Conservation (phyloP, 192 early-diverging fungal genomes). For the Linnemannia zychae region DNA sequence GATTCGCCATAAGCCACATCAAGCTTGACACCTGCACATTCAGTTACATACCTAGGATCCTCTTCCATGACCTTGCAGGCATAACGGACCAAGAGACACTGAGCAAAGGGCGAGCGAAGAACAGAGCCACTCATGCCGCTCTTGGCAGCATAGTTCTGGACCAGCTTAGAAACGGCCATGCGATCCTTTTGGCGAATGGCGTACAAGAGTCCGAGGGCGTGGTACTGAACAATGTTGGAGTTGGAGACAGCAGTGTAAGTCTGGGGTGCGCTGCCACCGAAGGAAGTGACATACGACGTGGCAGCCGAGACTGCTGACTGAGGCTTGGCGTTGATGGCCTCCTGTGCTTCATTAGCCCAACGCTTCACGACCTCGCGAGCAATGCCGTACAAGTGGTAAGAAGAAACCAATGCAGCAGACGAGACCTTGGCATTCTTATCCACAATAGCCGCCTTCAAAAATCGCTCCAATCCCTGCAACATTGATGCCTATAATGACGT, state of each 20-base stretch:
- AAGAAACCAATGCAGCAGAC: conserved; percentile 92
- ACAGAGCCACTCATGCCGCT: conserved; percentile 62
- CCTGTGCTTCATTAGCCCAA: conserved; percentile 98
- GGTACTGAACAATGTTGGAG: conserved; percentile 96
- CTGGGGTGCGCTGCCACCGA: conserved; percentile 57
- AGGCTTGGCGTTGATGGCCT: conserved; percentile 90
- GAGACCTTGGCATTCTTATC: conserved; percentile 93
- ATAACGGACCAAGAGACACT: conserved; percentile 94
- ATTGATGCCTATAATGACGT: conserved; percentile 78
- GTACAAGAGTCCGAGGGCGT: conserved; percentile 96
- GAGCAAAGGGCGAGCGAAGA: conserved; percentile 88
- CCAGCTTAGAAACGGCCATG: conserved; percentile 98
- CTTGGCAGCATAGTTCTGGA: conserved; percentile 85
- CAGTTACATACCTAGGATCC: conserved; percentile 68
- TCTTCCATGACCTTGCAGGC: conserved; percentile 89
- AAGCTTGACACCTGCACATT: background rate
- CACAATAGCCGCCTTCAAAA: conserved; percentile 96
- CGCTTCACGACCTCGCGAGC: conserved; percentile 95
- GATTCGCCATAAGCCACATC: too few species aligned
- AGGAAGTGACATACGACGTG: conserved; percentile 66
- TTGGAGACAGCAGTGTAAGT: conserved; percentile 65
- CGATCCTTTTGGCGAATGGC: conserved; percentile 96
- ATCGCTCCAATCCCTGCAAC: conserved; percentile 95
- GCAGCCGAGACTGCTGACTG: conserved; percentile 64
- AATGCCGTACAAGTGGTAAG: conserved; percentile 85